Base-by-base conservation (phyloP, 805 yeast species). In the Tetrapisispora pingtungensis region DNA sequence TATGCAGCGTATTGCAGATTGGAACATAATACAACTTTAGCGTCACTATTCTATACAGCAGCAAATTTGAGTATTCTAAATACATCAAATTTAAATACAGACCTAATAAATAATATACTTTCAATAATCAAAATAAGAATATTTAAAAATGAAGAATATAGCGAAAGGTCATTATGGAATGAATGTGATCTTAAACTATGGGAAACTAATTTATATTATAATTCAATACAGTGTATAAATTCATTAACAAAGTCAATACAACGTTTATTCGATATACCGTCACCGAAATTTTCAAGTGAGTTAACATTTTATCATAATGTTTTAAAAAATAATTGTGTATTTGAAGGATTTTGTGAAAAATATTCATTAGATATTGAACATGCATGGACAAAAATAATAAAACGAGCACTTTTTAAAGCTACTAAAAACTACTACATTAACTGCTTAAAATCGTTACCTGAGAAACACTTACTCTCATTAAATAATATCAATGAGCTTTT, bases 1-100 rank as follows among this genome's bases (percentile, higher is more conserved):
- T 73, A 76, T 43, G 65, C 76, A 7, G 68, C 65, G 34, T 66
- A 74, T 43, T 84, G 93, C 93, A 65, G 83, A 46, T 58, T 81
- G 4, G 73, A 57, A 34, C 51, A 71, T 46, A 59, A 58, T 7
- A 65, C 77, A 0, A 67, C 84, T 0, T 62, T 74, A 40, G 73
- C 78, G 0, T 67, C 73, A 0, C 51, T 75, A 7, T 47, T 79
- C 6, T 75, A 71, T 44, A 71, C 78, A 4, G 80, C 82, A 1
- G 70, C 72, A 1, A 69, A 69, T 46, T 56, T 53, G 10, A 56
- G 65, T 10, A 52, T 69, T 12, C 51, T 69, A 34, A 56, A 54
- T 32, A 58, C 56, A 12, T 59, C 59, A 27, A 58, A 59, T 12
- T 44, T 70, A 4, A 61, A 65, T 40, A 24, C 60, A 2, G 58